These are phyloP conservation scores for Martiniozyma abietophila DNA, from an alignment of 805 yeast species.

Conservation along the genomic window DNA sequence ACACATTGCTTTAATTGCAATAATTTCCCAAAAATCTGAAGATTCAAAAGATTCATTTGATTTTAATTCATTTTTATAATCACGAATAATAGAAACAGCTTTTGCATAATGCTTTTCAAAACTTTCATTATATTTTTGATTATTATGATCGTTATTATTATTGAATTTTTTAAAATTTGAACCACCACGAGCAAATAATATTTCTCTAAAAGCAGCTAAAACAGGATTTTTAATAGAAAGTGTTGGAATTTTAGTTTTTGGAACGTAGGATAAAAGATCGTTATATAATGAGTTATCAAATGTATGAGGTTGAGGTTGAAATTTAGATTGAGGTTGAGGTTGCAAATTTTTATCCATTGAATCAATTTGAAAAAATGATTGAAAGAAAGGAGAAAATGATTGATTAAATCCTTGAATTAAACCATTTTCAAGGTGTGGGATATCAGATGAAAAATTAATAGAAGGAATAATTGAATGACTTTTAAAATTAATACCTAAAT, in stretches of 20 bases:
- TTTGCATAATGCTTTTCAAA: conserved; percentile 20
- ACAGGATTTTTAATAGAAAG: conserved; percentile 10
- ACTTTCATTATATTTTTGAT: conserved; percentile 15
- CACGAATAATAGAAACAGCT: conserved; percentile 17
- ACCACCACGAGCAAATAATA: conserved; percentile 33
- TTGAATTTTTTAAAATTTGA: conserved; percentile 26
- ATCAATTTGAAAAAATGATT: conserved; percentile 18
- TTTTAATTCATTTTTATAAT: background rate
- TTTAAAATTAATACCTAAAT: too few relatives aligned
- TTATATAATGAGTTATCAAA: conserved; percentile 5
- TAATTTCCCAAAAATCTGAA: conserved; percentile 28
- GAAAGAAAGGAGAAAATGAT: conserved; percentile 20
- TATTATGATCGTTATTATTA: conserved; percentile 12
- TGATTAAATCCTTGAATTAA: too few relatives aligned
- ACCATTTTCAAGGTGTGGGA: too few relatives aligned
- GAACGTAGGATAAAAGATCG: conserved; percentile 22
- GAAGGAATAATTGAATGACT: too few relatives aligned
- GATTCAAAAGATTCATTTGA: background rate
- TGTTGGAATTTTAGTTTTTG: conserved; percentile 20
- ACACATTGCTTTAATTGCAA: conserved; percentile 33
- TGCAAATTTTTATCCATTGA: too few relatives aligned
- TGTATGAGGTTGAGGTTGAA: background rate
- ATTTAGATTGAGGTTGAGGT: conserved; percentile 4
- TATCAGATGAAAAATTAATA: too few relatives aligned
- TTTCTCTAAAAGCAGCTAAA: conserved; percentile 21